Conservation (phyloP, 179 eudicot species). For the Sideroxylon spinosum region DNA sequence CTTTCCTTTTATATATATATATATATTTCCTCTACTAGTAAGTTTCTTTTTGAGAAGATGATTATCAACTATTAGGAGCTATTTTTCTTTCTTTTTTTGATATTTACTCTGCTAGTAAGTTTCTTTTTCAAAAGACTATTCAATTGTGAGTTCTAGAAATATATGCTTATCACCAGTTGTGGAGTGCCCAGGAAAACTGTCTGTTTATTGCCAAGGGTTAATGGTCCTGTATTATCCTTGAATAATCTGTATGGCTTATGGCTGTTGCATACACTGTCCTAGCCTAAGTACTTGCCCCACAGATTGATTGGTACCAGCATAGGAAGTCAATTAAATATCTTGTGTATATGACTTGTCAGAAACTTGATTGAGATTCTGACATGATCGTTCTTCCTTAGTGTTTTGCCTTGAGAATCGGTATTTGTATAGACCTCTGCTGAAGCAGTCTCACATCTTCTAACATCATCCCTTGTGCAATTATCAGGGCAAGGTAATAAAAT, state of each 20-base stretch:
- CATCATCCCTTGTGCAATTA: slow-evolving; percentile 2
- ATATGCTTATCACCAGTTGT: background rate
- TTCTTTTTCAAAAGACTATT: background rate
- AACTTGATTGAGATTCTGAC: slow-evolving; percentile 7
- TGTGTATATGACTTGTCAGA: background rate
- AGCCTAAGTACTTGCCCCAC: background rate
- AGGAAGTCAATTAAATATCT: background rate
- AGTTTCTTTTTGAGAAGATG: no score
- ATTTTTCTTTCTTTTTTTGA: background rate
- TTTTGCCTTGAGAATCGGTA: background rate
- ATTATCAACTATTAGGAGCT: no score
- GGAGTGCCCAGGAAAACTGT: background rate
- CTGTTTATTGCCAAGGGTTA: background rate
- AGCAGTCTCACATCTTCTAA: background rate
- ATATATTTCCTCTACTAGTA: no score
- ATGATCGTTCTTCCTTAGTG: background rate
- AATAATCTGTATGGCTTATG: background rate
- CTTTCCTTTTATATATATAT: no score
- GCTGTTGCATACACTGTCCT: background rate
- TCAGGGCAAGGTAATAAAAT: slow-evolving; percentile 44
- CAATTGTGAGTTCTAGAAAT: background rate
- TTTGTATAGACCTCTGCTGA: slow-evolving; percentile 1
- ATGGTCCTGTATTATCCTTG: background rate
- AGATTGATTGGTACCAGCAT: background rate
- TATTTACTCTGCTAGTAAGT: background rate